These are phyloP conservation scores for Protomyces lactucae-debilis DNA, from an alignment of 1,139 yeast genomes.

Conservation along the genomic window DNA sequence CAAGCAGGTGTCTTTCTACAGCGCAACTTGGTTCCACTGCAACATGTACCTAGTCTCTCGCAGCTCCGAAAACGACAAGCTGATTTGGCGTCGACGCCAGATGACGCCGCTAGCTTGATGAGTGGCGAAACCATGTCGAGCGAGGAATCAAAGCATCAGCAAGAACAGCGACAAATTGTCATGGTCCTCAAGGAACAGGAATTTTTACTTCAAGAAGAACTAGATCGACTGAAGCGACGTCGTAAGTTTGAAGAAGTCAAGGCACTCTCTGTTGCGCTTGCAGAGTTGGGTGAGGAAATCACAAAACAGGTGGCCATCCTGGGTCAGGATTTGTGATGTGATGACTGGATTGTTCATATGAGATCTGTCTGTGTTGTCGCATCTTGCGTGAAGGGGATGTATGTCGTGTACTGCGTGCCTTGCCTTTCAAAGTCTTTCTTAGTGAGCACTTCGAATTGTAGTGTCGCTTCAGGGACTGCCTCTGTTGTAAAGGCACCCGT, in stretches of 20 bases:
- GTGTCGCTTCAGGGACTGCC: neutral
- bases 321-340: neutral
- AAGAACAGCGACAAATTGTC: constrained; percentile 3
- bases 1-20: constrained; percentile 9
- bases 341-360: neutral
- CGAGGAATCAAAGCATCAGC: constrained; percentile 5
- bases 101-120: neutral
- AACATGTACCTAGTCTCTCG: neutral
- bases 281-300: constrained; percentile 56
- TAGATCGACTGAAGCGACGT: constrained; percentile 56
- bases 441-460: neutral
- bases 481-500: neutral
- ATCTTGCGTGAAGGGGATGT: neutral
- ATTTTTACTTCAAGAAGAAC: constrained; percentile 61
- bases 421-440: neutral
- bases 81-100: neutral
- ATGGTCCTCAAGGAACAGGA: constrained; percentile 31
- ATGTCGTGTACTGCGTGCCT: neutral
- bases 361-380: neutral
- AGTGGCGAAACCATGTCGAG: neutral
- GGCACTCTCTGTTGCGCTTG: constrained; percentile 54
- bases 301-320: constrained; percentile 38
- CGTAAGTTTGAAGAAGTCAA: constrained; percentile 73
- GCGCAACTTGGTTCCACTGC: constrained; percentile 1
- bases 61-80: neutral